These are phyloP conservation scores for Gardenia jasminoides DNA, from an alignment of 257 asterid species.

Conservation along the genomic window DNA sequence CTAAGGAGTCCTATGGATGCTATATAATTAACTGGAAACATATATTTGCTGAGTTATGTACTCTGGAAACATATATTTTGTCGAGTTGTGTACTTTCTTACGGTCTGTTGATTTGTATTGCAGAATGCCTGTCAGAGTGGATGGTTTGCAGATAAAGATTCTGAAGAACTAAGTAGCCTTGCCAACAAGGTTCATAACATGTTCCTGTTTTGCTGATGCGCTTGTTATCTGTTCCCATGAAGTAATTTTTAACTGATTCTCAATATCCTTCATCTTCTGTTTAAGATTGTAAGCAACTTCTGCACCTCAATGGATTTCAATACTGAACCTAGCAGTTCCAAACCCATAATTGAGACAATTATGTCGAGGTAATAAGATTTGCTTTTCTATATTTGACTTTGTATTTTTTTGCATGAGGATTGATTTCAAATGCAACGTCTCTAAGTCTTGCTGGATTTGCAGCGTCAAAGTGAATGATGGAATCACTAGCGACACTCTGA, in stretches of 20 bases:
- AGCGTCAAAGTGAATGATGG: neutral
- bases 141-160: conserved; percentile 72
- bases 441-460: neutral
- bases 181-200: conserved; percentile 50
- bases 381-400: neutral
- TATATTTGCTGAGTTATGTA: neutral
- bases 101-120: conserved; percentile 29
- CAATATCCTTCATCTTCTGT: conserved; percentile 13
- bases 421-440: neutral
- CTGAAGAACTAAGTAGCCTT: conserved; percentile 55
- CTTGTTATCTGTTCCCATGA: neutral
- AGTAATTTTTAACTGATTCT: conserved; percentile 12
- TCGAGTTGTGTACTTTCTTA: conserved; percentile 5
- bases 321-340: conserved; percentile 46
- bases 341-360: conserved; percentile 48
- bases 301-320: conserved; percentile 43
- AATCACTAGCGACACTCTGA: neutral
- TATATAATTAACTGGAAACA: neutral
- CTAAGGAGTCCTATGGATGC: neutral
- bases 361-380: conserved; percentile 60
- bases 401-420: neutral
- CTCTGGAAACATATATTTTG: neutral
- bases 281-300: conserved; percentile 51
- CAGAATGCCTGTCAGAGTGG: conserved; percentile 75
- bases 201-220: conserved; percentile 10